A percentile compares a stretch with the other conserved stretches of the same genome.
Evolutionary conservation across 495 filamentous ascomycete species (phyloP).

Genomic region (Podospora fimiseda): DNA sequence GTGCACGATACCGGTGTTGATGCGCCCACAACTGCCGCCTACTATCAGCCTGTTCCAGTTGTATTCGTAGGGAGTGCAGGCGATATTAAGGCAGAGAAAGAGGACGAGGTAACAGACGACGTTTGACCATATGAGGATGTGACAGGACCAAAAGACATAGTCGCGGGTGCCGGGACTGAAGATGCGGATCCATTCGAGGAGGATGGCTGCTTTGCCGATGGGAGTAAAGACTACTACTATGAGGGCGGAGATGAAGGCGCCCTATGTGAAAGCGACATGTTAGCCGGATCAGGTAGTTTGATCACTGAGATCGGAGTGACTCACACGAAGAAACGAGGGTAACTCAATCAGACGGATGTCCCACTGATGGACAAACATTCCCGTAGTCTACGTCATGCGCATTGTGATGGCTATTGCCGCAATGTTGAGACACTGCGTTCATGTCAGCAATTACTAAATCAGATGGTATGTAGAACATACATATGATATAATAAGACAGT

Average conservation of each 20-base stretch:
- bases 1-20: background rate
- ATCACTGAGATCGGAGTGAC: background rate
- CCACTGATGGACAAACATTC: background rate
- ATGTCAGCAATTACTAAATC: background rate
- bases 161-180: background rate
- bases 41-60: background rate
- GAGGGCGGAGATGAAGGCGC: background rate
- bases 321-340: background rate
- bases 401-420: background rate
- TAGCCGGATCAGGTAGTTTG: background rate
- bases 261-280: background rate
- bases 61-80: background rate
- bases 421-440: background rate
- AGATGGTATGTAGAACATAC: background rate
- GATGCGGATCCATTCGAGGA: background rate
- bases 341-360: background rate
- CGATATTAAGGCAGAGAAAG: background rate
- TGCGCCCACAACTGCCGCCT: background rate
- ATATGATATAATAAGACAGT: background rate
- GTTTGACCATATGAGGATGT: background rate
- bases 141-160: background rate
- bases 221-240: background rate
- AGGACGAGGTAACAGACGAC: background rate
- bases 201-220: background rate
- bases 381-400: background rate